Base-by-base conservation (phyloP, 768 basidiomycete species). In the Tylopilus subfusipes region DNA sequence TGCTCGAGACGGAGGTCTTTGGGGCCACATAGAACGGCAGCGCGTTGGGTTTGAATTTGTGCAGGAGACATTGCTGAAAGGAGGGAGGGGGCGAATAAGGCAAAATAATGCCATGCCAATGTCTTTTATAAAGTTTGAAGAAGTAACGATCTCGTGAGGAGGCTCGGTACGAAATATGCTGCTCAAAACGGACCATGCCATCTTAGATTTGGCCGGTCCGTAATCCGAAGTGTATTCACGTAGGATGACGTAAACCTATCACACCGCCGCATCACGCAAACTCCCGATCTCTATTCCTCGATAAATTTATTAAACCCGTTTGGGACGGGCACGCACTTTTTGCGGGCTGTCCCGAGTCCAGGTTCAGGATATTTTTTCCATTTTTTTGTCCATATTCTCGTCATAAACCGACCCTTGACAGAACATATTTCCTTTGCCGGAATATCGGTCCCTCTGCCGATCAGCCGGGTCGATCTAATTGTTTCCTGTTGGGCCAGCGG, bases 11-110 rank as follows among this genome's bases (percentile, higher is more conserved):
- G 86, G 58, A 98, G 81, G 75, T 96, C 93, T 62, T 81, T 82
- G 50, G 90, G 78, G 19, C 89, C 91, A 64, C 92, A 81, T 55
- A 96, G 87, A 63, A 97, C 90, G 50, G 83, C 88, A 50, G 91
- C 88, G 50, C 75, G 72, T 48, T 90, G 83, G 14, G 81, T 71
- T 38, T 76, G 78, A 61, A 83, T 74, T 42, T 80, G 78, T 50
- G 72, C 64, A 48, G 76, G 75, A 50, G 78, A 75, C 79, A 77
- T 79, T 52, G 55, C 77, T 53, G 56, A 50, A 48, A 42, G 53
- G 49, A 51, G 33, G 50, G 50, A 43, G 51, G 49, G 63, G 60
- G 52, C 56, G 59, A 58, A 60, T 56, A 58, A 65, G 63, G 55
- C 48, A 61, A 60, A 58, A 42, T 47, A 59, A 47, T 53, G 53